Conservation (phyloP, 1,284 basidiomycete species). For the Singerocomus inundabilis region DNA sequence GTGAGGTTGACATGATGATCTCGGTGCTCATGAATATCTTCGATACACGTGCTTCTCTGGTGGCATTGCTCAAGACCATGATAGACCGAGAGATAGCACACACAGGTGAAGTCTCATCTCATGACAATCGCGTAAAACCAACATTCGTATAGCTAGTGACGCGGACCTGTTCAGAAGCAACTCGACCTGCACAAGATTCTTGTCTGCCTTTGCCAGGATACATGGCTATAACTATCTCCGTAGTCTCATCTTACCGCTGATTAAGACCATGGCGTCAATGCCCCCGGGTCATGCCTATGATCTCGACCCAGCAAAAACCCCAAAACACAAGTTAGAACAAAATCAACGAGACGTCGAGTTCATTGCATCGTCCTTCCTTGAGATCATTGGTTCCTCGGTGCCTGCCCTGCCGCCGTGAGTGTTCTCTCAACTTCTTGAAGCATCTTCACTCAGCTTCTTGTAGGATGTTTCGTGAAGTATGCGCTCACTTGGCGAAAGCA, state of each 20-base stretch:
- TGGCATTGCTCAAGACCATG: slow-evolving; percentile 77
- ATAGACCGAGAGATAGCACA: slow-evolving; percentile 81
- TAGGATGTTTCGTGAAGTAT: slow-evolving; percentile 87
- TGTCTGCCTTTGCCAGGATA: slow-evolving; percentile 81
- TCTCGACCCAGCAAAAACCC: slow-evolving; percentile 69
- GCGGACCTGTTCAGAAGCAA: slow-evolving; percentile 83
- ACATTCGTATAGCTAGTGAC: slow-evolving; percentile 61
- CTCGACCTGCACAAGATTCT: slow-evolving; percentile 78
- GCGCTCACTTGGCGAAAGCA: slow-evolving; percentile 76
- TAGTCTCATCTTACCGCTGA: slow-evolving; percentile 71
- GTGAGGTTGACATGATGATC: slow-evolving; percentile 81
- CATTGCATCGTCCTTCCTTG: slow-evolving; percentile 75
- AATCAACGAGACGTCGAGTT: slow-evolving; percentile 75
- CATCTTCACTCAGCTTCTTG: slow-evolving; percentile 6
- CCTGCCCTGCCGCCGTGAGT: slow-evolving; percentile 74
- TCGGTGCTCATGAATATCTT: slow-evolving; percentile 86
- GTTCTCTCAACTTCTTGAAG: neutral
- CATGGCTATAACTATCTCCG: slow-evolving; percentile 90
- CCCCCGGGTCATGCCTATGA: slow-evolving; percentile 78
- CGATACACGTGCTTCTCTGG: slow-evolving; percentile 72
- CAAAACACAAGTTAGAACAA: slow-evolving; percentile 59
- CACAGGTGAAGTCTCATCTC: slow-evolving; percentile 51
- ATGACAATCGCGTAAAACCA: slow-evolving; percentile 4
- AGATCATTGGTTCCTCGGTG: slow-evolving; percentile 72
- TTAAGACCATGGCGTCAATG: slow-evolving; percentile 71